Conservation (phyloP, 2,329 filamentous ascomycete genomes). For the Fusarium redolens region DNA sequence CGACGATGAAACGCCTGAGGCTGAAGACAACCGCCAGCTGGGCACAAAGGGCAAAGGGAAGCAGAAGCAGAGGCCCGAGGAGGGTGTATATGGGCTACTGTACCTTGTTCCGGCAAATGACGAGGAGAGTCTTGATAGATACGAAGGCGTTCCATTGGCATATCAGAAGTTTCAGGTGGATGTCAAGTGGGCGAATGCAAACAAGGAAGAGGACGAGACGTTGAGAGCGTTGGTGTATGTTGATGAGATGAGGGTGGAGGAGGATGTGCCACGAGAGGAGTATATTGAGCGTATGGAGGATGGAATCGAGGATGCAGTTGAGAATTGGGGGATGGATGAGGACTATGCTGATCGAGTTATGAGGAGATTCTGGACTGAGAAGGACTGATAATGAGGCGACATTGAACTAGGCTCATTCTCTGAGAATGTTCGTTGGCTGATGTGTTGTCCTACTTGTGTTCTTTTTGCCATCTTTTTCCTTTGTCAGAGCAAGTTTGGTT, state of each 20-base stretch:
- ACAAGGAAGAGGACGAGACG: conserved; percentile 38
- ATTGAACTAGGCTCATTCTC: not conserved
- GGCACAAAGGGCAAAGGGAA: conserved; percentile 19
- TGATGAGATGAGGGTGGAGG: conserved; percentile 56
- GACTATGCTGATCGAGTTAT: conserved; percentile 66
- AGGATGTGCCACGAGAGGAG: conserved; percentile 62
- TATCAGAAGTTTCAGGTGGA: conserved; percentile 65
- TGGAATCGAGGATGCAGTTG: conserved; percentile 69
- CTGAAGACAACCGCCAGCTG: not conserved
- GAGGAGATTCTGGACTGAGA: conserved; percentile 56
- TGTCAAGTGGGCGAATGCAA: conserved; percentile 43
- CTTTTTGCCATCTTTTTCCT: not conserved
- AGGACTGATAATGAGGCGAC: not conserved
- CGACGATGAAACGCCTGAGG: conserved; percentile 9
- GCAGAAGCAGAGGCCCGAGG: conserved; percentile 9
- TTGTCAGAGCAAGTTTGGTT: not conserved
- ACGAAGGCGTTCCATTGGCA: conserved; percentile 72
- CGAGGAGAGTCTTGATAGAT: conserved; percentile 63
- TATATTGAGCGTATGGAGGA: conserved; percentile 73
- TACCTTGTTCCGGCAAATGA: conserved; percentile 64
- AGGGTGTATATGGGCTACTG: conserved; percentile 67
- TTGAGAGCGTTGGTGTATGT: conserved; percentile 69
- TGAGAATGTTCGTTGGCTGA: not conserved
- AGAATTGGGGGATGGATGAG: conserved; percentile 63
- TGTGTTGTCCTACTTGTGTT: not conserved